phyloP scores from a whole-genome alignment of 164 flowering plant species.

The Chimonanthus salicifolius region DNA sequence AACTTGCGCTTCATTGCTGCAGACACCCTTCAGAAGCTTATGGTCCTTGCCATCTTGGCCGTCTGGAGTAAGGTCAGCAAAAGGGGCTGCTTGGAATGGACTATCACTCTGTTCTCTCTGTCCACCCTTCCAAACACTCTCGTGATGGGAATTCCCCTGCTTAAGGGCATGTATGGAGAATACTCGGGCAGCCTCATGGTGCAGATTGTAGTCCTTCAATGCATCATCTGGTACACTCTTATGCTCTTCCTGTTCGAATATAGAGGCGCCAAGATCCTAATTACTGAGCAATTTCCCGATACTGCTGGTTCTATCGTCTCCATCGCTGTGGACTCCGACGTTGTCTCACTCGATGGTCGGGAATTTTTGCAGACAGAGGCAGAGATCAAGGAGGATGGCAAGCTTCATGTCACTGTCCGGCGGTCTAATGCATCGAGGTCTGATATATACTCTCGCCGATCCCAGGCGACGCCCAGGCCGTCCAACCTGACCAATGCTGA shows the following conservation, averaged over 20 bases:
- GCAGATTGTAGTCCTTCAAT: slow-evolving; percentile 85
- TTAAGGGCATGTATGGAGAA: slow-evolving; percentile 87
- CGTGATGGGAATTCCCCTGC: slow-evolving; percentile 89
- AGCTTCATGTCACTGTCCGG: slow-evolving; percentile 79
- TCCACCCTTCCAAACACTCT: slow-evolving; percentile 89
- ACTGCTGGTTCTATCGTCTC: slow-evolving; percentile 84
- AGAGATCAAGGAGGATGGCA: slow-evolving; percentile 73
- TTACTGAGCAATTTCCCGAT: slow-evolving; percentile 84
- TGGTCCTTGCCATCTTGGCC: slow-evolving; percentile 42
- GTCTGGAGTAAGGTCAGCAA: slow-evolving; percentile 52
- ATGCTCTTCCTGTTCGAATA: slow-evolving; percentile 88
- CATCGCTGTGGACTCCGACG: slow-evolving; percentile 79
- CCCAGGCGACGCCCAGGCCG: slow-evolving; percentile 72
- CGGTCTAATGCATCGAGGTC: slow-evolving; percentile 79
- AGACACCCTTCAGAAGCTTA: slow-evolving; percentile 77
- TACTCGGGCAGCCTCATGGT: slow-evolving; percentile 77
- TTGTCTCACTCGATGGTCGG: slow-evolving; percentile 73
- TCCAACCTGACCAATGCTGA: slow-evolving; percentile 80
- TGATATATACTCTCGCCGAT: slow-evolving; percentile 68
- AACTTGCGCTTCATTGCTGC: slow-evolving; percentile 81
- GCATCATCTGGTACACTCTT: slow-evolving; percentile 91
- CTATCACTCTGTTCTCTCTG: slow-evolving; percentile 75
- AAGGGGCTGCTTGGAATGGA: slow-evolving; percentile 71
- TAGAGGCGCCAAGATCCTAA: slow-evolving; percentile 67
- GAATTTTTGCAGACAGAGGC: slow-evolving; percentile 65